These are phyloP conservation scores for Fusarium lateritium DNA, from an alignment of 2,329 filamentous ascomycete genomes.

Conservation along the genomic window DNA sequence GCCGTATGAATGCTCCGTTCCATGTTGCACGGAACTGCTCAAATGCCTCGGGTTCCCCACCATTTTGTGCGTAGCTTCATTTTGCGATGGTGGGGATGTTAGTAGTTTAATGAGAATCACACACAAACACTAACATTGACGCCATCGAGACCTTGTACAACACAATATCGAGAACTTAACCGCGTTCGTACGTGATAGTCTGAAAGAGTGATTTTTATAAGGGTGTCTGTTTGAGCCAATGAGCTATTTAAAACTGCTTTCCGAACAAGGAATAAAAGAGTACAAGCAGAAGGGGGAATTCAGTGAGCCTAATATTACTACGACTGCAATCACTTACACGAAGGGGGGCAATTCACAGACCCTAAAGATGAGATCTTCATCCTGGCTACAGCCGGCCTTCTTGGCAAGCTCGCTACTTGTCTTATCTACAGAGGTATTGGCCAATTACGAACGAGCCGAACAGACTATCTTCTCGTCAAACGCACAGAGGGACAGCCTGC, in stretches of 20 bases:
- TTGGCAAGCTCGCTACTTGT: conserved; percentile 7
- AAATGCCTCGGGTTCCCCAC: too few species aligned
- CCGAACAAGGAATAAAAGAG: neutral
- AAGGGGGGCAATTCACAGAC: neutral
- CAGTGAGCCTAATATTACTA: neutral
- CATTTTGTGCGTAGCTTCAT: neutral
- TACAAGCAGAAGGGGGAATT: neutral
- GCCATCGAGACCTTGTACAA: conserved; percentile 35
- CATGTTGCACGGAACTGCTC: neutral
- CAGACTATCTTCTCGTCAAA: conserved; percentile 3
- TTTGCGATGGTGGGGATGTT: conserved; percentile 15
- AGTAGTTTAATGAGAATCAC: conserved; percentile 6
- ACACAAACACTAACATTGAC: conserved; percentile 38
- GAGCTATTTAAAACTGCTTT: neutral
- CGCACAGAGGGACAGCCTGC: neutral
- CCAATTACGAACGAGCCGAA: neutral
- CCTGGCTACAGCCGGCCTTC: conserved; percentile 13
- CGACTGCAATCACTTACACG: neutral
- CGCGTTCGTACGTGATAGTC: neutral
- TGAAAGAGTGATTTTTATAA: neutral
- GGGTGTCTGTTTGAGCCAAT: neutral
- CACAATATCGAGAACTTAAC: conserved; percentile 28
- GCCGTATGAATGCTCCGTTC: neutral
- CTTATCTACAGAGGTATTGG: neutral
- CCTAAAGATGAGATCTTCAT: conserved; percentile 22